These are phyloP conservation scores for Pelomyxa schiedti DNA, from an alignment of 78 protist species.

Conservation along the genomic window DNA sequence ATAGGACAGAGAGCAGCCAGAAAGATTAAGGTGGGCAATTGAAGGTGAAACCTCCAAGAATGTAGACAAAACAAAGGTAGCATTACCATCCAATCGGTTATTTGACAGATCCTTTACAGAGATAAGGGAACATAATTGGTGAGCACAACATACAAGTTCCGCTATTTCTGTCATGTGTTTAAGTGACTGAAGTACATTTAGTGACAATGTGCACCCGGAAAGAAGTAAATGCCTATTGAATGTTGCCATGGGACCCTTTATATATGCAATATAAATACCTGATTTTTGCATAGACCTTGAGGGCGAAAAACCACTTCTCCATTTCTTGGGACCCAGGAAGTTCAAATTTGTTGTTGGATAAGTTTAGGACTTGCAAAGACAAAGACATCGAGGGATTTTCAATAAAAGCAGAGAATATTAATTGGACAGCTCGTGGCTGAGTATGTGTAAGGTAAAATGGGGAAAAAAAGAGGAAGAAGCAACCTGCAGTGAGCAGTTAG, in stretches of 20 bases:
- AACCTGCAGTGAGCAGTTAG: too few species aligned
- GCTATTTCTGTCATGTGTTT: background rate
- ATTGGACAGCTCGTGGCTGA: background rate
- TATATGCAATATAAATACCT: background rate
- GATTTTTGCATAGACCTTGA: background rate
- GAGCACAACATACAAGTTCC: background rate
- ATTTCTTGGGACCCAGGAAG: background rate
- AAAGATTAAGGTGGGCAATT: background rate
- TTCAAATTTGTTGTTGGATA: background rate
- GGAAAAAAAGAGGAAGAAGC: too few species aligned
- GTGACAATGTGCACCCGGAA: background rate
- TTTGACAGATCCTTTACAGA: background rate
- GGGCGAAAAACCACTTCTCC: background rate
- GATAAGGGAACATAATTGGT: background rate
- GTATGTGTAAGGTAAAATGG: too few species aligned
- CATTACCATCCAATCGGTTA: background rate
- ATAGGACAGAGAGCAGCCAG: background rate
- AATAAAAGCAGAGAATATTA: background rate
- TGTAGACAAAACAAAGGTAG: background rate
- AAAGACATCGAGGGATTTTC: background rate
- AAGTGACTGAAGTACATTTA: background rate
- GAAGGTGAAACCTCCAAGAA: background rate
- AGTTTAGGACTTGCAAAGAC: background rate
- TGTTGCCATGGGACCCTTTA: background rate
- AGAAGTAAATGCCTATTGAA: background rate